phyloP scores from a whole-genome alignment of 1,284 basidiomycete genomes.

The Moesziomyces sp. region DNA sequence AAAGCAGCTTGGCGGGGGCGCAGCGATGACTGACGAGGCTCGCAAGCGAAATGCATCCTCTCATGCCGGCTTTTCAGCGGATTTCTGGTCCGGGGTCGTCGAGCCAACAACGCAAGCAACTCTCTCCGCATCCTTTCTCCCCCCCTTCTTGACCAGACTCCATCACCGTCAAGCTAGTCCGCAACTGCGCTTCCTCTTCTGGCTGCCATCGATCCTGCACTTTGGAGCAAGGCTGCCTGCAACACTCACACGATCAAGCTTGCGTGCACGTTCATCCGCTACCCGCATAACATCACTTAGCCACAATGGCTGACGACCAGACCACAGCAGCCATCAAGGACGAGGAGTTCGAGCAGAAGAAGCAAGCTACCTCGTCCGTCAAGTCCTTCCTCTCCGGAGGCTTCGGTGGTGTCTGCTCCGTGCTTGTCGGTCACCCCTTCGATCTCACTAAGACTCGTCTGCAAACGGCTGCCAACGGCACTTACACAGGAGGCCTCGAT shows the following conservation, averaged over 20 bases:
- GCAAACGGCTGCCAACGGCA: conserved; percentile 89
- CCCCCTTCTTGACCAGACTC: not conserved
- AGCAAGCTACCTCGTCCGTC: conserved; percentile 58
- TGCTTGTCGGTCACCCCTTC: conserved; percentile 95
- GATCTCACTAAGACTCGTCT: conserved; percentile 92
- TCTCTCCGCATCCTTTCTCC: not conserved
- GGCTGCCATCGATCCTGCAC: not conserved
- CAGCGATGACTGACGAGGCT: not conserved
- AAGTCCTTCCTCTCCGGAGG: conserved; percentile 75
- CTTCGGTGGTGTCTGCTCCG: conserved; percentile 85
- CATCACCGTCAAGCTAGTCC: not conserved
- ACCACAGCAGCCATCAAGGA: conserved; percentile 48
- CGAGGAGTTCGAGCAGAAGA: conserved; percentile 56
- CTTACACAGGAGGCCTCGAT: conserved; percentile 91
- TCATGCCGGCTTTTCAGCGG: not conserved
- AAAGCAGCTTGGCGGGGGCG: not conserved
- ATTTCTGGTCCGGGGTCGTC: not conserved
- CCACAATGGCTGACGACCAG: conserved; percentile 59
- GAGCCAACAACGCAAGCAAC: no score
- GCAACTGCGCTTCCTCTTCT: not conserved
- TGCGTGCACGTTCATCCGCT: not conserved
- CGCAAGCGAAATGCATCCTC: not conserved
- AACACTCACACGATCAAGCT: not conserved
- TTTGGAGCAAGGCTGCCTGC: not conserved
- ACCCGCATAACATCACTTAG: conserved; percentile 9